Evolutionary conservation across 1,139 yeast species (phyloP).

Genomic region (Lizanozyma gosingica): DNA sequence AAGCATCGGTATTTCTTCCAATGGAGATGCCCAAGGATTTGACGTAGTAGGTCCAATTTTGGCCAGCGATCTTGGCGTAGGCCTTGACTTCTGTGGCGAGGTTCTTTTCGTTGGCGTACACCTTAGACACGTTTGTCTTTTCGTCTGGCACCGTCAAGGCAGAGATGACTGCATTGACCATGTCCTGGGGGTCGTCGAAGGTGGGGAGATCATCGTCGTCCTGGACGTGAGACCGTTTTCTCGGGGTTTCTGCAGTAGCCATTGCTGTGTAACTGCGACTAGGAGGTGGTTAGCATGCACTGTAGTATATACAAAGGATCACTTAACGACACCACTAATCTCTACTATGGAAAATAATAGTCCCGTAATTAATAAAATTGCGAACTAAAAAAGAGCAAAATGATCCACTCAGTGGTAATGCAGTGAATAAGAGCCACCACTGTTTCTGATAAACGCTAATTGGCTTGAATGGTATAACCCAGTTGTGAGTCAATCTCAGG

Average conservation of each 20-base stretch:
- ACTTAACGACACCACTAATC: no score
- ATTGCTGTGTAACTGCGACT: no score
- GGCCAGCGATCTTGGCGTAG: slow-evolving; percentile 92
- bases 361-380: no score
- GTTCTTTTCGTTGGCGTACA: slow-evolving; percentile 59
- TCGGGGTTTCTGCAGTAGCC: slow-evolving; percentile 14
- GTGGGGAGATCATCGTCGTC: slow-evolving; percentile 17
- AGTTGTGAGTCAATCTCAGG: no score
- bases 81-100: slow-evolving; percentile 87
- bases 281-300: no score
- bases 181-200: slow-evolving; percentile 44
- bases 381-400: no score
- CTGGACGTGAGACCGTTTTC: slow-evolving; percentile 18
- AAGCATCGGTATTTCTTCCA: slow-evolving; percentile 72
- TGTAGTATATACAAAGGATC: no score
- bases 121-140: slow-evolving; percentile 34
- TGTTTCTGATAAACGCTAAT: no score
- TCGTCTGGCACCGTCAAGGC: slow-evolving; percentile 41
- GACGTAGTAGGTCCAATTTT: slow-evolving; percentile 89
- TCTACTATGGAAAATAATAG: no score
- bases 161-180: slow-evolving; percentile 45
- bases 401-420: no score
- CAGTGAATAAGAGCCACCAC: no score
- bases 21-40: slow-evolving; percentile 69
- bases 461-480: no score